Conservation (phyloP, 2,329 filamentous ascomycete genomes). For the Graphilbum sp. region DNA sequence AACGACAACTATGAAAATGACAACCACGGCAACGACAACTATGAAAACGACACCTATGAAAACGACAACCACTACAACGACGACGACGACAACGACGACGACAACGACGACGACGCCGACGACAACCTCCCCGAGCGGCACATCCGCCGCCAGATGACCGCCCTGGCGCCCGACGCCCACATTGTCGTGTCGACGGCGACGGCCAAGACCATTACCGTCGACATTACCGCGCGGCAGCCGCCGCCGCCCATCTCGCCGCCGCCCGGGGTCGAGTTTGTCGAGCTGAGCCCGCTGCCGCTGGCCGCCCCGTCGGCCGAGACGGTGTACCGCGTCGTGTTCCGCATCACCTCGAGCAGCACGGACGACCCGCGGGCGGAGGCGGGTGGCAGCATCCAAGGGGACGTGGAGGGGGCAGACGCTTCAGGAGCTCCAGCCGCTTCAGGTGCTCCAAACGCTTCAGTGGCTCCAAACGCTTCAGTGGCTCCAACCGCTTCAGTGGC, state of each 20-base stretch:
- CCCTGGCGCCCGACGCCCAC: conserved; percentile 37
- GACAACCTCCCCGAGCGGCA: conserved; percentile 23
- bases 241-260: conserved; percentile 35
- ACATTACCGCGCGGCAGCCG: conserved; percentile 38
- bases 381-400: background rate
- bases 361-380: background rate
- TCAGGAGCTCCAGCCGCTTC: background rate
- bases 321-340: conserved; percentile 42
- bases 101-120: conserved; percentile 2
- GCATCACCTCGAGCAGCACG: conserved; percentile 13
- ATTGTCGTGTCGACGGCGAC: conserved; percentile 42
- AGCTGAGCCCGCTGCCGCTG: conserved; percentile 21
- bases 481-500: too few relatives aligned
- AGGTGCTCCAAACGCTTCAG: background rate
- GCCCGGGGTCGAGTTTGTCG: conserved; percentile 41
- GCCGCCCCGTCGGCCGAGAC: conserved; percentile 12
- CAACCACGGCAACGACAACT: too few relatives aligned
- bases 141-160: conserved; percentile 36
- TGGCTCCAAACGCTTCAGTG: too few relatives aligned
- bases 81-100: too few relatives aligned
- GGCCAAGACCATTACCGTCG: conserved; percentile 47
- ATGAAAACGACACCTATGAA: too few relatives aligned
- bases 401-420: background rate
- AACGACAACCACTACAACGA: too few relatives aligned
- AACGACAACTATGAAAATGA: too few relatives aligned